Conservation (phyloP, 768 basidiomycete species). For the Lactarius tabidus region DNA sequence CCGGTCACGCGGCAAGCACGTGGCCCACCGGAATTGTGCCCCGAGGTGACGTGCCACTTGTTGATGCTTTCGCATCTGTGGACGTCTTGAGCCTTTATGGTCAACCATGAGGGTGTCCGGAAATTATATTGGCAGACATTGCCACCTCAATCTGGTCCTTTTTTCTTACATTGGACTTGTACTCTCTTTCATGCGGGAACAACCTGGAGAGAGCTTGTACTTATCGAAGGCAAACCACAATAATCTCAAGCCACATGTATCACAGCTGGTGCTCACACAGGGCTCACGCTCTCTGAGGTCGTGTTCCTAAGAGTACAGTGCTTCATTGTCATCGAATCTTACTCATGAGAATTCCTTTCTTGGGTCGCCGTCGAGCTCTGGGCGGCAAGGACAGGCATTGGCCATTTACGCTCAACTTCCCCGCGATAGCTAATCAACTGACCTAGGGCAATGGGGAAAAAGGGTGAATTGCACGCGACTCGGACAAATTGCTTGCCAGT, state of each 20-base stretch:
- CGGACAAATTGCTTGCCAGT: neutral
- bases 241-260: neutral
- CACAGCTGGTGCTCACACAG: neutral
- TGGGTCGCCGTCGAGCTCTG: neutral
- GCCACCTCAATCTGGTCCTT: neutral
- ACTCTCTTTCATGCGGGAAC: neutral
- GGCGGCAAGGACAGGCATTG: neutral
- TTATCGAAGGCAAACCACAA: neutral
- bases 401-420: neutral
- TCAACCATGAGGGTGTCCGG: too few relatives aligned
- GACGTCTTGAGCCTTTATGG: too few relatives aligned
- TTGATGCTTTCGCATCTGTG: too few relatives aligned
- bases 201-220: neutral
- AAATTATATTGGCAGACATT: neutral
- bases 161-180: too few relatives aligned
- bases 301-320: neutral
- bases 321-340: neutral
- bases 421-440: neutral
- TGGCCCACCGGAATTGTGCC: neutral
- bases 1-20: slow-evolving; percentile 10
- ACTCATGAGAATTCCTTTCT: neutral
- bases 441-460: neutral
- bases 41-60: neutral
- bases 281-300: neutral
- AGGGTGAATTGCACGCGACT: neutral